Percentiles rank a stretch among this genome's conserved stretches.
Evolutionary conservation across 2,329 filamentous ascomycete genomes (phyloP).

Genomic region (Diaporthe citriasiana): DNA sequence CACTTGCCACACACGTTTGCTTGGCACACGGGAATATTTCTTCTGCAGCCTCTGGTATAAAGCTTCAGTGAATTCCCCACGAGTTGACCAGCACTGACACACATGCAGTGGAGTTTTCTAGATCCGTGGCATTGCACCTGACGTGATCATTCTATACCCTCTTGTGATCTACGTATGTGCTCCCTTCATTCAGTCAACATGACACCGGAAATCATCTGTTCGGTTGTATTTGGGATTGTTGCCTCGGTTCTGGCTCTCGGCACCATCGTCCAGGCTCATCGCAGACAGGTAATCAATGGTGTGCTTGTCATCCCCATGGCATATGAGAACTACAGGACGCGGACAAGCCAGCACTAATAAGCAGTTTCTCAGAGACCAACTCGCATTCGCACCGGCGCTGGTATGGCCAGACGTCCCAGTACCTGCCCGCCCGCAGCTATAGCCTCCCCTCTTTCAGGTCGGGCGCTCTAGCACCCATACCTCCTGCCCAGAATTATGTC

Average conservation of each 20-base stretch:
- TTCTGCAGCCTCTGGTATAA: not conserved
- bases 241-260: not conserved
- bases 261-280: not conserved
- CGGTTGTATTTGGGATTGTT: not conserved
- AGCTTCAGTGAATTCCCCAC: too few species aligned
- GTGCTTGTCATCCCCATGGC: not conserved
- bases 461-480: not conserved
- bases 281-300: not conserved
- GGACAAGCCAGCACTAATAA: not conserved
- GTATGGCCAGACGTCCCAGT: not conserved
- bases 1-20: too few species aligned
- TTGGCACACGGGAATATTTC: too few species aligned
- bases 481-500: not conserved
- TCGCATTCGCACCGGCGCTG: not conserved
- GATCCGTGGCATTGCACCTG: not conserved
- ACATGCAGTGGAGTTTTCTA: not conserved
- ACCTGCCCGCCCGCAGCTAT: not conserved
- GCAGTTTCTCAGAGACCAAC: not conserved
- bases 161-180: not conserved
- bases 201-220: not conserved
- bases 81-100: not conserved
- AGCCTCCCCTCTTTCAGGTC: not conserved
- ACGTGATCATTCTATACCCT: rapidly evolving
- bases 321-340: not conserved
- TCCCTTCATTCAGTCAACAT: not conserved